Evolutionary conservation across 1,284 basidiomycete species (phyloP).

Genomic region (Meira nashicola): DNA sequence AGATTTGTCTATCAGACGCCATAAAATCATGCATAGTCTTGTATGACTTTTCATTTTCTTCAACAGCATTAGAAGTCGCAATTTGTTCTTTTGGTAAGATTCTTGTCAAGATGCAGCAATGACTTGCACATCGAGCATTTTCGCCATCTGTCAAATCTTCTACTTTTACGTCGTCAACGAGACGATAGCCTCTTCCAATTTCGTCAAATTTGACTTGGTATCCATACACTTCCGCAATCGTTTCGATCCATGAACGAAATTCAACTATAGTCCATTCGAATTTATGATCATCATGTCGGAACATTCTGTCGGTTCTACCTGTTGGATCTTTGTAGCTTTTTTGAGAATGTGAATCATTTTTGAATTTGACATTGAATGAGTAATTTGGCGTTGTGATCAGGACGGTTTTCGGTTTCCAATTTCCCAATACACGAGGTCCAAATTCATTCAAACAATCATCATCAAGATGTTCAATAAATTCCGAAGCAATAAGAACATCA

Average conservation of each 20-base stretch:
- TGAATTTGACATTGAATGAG: background rate
- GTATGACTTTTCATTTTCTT: too few species aligned
- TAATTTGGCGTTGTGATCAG: slow-evolving; percentile 1
- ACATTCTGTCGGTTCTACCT: background rate
- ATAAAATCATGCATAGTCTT: too few species aligned
- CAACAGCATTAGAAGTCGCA: too few species aligned
- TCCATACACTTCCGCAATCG: background rate
- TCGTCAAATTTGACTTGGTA: background rate
- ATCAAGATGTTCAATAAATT: background rate
- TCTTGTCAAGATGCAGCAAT: background rate
- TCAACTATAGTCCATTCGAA: slow-evolving; percentile 1
- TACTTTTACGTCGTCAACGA: background rate
- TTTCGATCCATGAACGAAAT: background rate
- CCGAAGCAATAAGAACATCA: too few species aligned
- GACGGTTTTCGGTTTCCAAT: background rate
- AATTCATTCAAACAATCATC: background rate
- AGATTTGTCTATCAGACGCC: too few species aligned
- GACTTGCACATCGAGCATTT: background rate
- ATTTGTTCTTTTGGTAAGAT: too few species aligned
- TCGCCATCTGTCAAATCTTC: background rate
- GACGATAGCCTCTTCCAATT: background rate
- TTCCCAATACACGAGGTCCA: background rate
- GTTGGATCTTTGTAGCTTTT: background rate
- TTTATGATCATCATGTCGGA: slow-evolving; percentile 3
- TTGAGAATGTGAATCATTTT: background rate